Evolutionary conservation across 2,329 filamentous ascomycete species (phyloP).

Genomic region (Microcyclosporella mali): DNA sequence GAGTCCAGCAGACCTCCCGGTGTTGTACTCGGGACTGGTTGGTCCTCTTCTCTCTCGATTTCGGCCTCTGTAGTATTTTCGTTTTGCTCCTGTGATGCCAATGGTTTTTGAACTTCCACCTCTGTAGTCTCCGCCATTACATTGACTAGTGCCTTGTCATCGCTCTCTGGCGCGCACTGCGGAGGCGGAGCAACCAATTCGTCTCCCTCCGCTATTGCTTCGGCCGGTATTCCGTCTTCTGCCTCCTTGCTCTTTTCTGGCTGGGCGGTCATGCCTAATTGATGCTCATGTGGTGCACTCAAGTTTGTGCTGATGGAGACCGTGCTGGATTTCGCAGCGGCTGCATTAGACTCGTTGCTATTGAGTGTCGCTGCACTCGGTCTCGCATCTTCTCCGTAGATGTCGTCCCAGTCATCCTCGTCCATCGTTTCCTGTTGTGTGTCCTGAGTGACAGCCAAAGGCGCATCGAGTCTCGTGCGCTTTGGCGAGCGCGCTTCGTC

Average conservation of each 20-base stretch:
- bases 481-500: slow-evolving; percentile 34
- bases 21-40: not conserved
- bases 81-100: not conserved
- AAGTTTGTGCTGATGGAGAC: too few species aligned
- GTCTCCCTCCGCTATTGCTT: slow-evolving; percentile 11
- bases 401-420: slow-evolving; percentile 30
- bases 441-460: slow-evolving; percentile 29
- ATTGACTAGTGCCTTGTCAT: slow-evolving; percentile 3
- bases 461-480: slow-evolving; percentile 36
- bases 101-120: slow-evolving; percentile 7
- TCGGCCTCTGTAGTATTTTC: slow-evolving; percentile 1
- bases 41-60: not conserved
- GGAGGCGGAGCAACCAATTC: slow-evolving; percentile 10
- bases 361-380: not conserved
- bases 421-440: slow-evolving; percentile 26
- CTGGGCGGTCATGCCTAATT: slow-evolving; percentile 1
- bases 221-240: slow-evolving; percentile 12
- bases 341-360: too few species aligned
- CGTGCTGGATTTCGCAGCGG: too few species aligned
- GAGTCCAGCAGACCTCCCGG: slow-evolving; percentile 1
- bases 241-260: not conserved
- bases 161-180: slow-evolving; percentile 5
- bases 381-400: slow-evolving; percentile 17
- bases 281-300: slow-evolving; percentile 3
- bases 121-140: slow-evolving; percentile 15